A percentile compares a stretch with the other conserved stretches of the same genome.
Conservation (phyloP, 2,329 filamentous ascomycete genomes). For the Neofusicoccum sp. region DNA sequence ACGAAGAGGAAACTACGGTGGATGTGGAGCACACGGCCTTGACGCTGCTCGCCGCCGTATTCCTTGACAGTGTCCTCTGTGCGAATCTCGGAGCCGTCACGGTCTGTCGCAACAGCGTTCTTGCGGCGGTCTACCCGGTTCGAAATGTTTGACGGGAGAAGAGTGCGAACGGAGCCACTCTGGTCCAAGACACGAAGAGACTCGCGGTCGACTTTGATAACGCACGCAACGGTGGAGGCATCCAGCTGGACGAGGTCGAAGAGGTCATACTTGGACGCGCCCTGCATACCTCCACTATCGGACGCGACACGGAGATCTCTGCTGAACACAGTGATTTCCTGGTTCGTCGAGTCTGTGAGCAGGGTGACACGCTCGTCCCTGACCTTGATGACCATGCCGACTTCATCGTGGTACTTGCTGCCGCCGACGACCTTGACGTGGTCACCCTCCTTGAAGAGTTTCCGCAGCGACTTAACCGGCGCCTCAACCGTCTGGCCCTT, state of each 20-base stretch:
- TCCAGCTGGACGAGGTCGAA: slow-evolving; percentile 95
- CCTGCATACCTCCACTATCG: slow-evolving; percentile 84
- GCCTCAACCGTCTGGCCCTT: slow-evolving; percentile 86
- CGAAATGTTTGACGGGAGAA: slow-evolving; percentile 88
- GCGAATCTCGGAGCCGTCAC: slow-evolving; percentile 90
- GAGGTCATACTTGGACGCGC: slow-evolving; percentile 85
- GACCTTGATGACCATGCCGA: slow-evolving; percentile 95
- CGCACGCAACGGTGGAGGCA: slow-evolving; percentile 85
- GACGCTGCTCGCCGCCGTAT: slow-evolving; percentile 78
- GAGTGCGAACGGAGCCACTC: slow-evolving; percentile 76
- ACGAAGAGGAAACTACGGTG: slow-evolving; percentile 91
- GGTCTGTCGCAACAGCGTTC: slow-evolving; percentile 86
- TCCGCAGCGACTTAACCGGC: slow-evolving; percentile 87
- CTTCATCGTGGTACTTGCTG: slow-evolving; percentile 90
- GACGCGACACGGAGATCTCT: slow-evolving; percentile 93
- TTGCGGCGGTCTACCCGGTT: slow-evolving; percentile 84
- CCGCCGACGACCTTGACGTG: slow-evolving; percentile 99
- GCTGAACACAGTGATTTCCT: slow-evolving; percentile 96
- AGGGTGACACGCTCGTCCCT: slow-evolving; percentile 90
- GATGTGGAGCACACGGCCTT: slow-evolving; percentile 90
- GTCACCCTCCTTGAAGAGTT: slow-evolving; percentile 89
- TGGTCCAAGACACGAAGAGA: slow-evolving; percentile 89
- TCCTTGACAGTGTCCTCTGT: slow-evolving; percentile 92
- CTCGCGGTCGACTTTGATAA: slow-evolving; percentile 94
- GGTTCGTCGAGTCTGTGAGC: slow-evolving; percentile 87